Base-by-base conservation (phyloP, 306 rosid species). In the Gastrolobium villosum region DNA sequence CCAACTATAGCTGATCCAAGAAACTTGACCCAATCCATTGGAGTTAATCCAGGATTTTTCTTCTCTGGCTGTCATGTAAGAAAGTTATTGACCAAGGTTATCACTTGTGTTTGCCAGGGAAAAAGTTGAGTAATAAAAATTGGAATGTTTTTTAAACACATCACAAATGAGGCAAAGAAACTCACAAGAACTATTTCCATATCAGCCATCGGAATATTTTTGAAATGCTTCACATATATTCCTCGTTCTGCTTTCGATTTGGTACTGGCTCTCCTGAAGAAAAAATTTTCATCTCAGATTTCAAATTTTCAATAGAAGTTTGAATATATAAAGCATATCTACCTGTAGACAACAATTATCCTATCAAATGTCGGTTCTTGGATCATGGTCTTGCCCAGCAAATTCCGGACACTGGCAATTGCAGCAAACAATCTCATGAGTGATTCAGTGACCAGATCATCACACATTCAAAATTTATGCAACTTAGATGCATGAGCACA, bases 21-120 rank as follows among this genome's bases (percentile, higher is more conserved):
- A 88, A 95, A 93, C 75, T 82, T 93, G 82, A 91, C 96, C 99
- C 99, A 95, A 81, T 95, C 99, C 98, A 89, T 95, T 82, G 99
- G 99, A 82, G 97, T 95, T 82, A 95, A 89, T 85, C 98, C 99
- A 14, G 99, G 98, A 84, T 82, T 95, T 90, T 87, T 89, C 94
- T 93, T 95, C 78, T 93, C 99, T 11, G 99, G 99, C 99, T 95
- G 94, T 67, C 78, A 68, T 68, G 75, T 76, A 55, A 83, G 75
- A 79, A 20, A 35, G 75, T 79, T 79, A 35, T 75, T 57, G 59
- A 79, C 36, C 20, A 46, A 56, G 70, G 81, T 87, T 70, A 73
- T 72, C 64, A 60, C 44, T 73, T 74, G 78, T 52, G 44, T 48
- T 40, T 72, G 66, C 64, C 6, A 49, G n/a, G 15, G 49, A 43